Conservation (phyloP, 1,284 basidiomycete species). For the Ceratobasidium sp. region DNA sequence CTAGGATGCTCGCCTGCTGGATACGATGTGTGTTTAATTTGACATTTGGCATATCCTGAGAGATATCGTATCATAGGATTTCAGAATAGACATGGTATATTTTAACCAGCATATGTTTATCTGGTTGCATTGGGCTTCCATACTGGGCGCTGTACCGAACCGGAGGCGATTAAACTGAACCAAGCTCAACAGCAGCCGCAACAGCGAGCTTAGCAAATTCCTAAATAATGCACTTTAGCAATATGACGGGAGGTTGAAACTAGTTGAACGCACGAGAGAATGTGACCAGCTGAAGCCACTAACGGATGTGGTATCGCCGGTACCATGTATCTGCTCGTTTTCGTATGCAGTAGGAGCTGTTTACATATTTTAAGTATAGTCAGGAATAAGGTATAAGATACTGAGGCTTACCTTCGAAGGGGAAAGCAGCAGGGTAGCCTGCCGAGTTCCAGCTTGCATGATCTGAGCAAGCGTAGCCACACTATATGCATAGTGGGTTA, state of each 20-base stretch:
- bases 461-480: slow-evolving; percentile 47
- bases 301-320: slow-evolving; percentile 65
- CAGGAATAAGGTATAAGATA: no score
- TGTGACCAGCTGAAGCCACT: slow-evolving; percentile 67
- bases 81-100: no score
- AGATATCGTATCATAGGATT: no score
- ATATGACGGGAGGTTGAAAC: no score
- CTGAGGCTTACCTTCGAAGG: slow-evolving; percentile 56
- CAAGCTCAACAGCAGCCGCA: slow-evolving; percentile 65
- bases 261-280: slow-evolving; percentile 49
- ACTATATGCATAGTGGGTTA: not conserved
- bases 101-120: no score
- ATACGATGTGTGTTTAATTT: no score
- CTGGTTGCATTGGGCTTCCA: not conserved
- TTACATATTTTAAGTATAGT: no score
- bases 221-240: not conserved
- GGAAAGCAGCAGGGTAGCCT: slow-evolving; percentile 62
- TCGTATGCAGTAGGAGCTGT: no score
- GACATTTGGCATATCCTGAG: no score
- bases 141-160: not conserved
- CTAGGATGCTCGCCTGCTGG: no score
- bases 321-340: no score
- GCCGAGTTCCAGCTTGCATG: slow-evolving; percentile 59
- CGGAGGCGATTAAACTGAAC: slow-evolving; percentile 1
- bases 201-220: slow-evolving; percentile 68